A percentile compares a stretch with the other conserved stretches of the same genome.
Conservation (phyloP, 1,284 basidiomycete genomes). For the Ustilago vetiveriae region DNA sequence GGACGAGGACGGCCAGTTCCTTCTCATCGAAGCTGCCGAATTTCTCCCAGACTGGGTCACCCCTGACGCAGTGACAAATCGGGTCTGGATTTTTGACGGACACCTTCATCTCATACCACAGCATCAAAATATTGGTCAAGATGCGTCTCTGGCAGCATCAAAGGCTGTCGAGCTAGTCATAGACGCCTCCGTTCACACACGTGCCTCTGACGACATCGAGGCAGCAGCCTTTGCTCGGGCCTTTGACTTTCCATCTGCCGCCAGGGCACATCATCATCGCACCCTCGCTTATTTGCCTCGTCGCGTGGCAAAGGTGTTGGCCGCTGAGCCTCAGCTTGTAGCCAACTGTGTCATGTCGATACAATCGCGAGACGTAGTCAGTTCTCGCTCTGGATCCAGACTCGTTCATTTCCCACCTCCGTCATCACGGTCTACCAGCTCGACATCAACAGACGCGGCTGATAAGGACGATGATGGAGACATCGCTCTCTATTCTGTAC, state of each 20-base stretch:
- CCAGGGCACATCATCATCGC: slow-evolving; percentile 74
- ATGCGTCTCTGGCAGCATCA: slow-evolving; percentile 69
- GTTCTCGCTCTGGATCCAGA: slow-evolving; percentile 78
- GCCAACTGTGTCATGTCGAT: slow-evolving; percentile 74
- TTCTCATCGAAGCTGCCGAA: slow-evolving; percentile 95
- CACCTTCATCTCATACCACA: slow-evolving; percentile 86
- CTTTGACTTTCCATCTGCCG: slow-evolving; percentile 74
- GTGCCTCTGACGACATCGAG: slow-evolving; percentile 68
- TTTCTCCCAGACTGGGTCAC: slow-evolving; percentile 88
- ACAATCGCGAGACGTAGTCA: slow-evolving; percentile 39
- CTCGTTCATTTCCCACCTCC: slow-evolving; percentile 87
- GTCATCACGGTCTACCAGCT: slow-evolving; percentile 69
- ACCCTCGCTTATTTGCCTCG: slow-evolving; percentile 82
- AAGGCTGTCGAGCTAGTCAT: slow-evolving; percentile 69
- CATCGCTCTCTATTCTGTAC: slow-evolving; percentile 30
- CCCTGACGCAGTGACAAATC: slow-evolving; percentile 87
- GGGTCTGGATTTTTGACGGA: slow-evolving; percentile 88
- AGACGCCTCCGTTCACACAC: slow-evolving; percentile 72
- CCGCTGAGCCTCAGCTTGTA: slow-evolving; percentile 75
- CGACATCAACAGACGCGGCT: background rate
- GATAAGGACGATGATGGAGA: background rate
- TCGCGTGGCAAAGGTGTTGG: slow-evolving; percentile 79
- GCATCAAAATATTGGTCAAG: slow-evolving; percentile 72
- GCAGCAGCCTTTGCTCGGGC: slow-evolving; percentile 45
- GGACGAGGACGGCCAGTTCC: slow-evolving; percentile 94